A percentile compares a stretch with the other conserved stretches of the same genome.
Conservation (phyloP, 2,329 filamentous ascomycete species). For the Rhynchosporium secalis region DNA sequence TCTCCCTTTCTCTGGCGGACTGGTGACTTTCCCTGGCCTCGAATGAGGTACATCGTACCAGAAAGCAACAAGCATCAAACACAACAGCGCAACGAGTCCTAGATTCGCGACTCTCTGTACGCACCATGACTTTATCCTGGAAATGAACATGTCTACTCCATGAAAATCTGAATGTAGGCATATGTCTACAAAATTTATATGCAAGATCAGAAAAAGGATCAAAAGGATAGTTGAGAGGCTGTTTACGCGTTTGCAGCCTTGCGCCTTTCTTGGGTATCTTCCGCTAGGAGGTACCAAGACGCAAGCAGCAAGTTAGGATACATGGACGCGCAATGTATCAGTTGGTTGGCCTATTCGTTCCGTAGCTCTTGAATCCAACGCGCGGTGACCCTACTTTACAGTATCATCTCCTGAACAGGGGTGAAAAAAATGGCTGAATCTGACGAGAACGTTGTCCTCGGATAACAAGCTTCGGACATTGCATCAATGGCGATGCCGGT, state of each 20-base stretch:
- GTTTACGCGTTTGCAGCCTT: not conserved
- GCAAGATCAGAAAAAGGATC: not conserved
- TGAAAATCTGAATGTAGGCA: not conserved
- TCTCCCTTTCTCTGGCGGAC: not conserved
- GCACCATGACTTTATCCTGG: conserved; percentile 21
- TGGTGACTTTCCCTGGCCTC: not conserved
- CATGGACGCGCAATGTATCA: too few species aligned
- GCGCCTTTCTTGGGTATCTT: not conserved
- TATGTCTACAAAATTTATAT: not conserved
- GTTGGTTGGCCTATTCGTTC: too few species aligned
- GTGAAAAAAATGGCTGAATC: not conserved
- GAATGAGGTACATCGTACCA: conserved; percentile 16
- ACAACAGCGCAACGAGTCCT: conserved; percentile 18
- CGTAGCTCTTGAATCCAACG: not conserved
- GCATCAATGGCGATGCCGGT: not conserved
- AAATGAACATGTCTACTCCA: conserved; percentile 10
- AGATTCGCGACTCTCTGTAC: conserved; percentile 25
- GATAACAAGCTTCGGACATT: not conserved
- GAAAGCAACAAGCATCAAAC: conserved; percentile 23
- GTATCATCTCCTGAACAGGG: not conserved
- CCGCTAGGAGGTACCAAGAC: not conserved
- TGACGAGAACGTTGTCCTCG: not conserved
- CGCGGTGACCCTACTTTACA: not conserved
- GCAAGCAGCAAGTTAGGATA: not conserved
- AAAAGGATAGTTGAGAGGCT: not conserved